Conservation (phyloP, 1,139 yeast genomes). For the Diutina scorzettiae region DNA sequence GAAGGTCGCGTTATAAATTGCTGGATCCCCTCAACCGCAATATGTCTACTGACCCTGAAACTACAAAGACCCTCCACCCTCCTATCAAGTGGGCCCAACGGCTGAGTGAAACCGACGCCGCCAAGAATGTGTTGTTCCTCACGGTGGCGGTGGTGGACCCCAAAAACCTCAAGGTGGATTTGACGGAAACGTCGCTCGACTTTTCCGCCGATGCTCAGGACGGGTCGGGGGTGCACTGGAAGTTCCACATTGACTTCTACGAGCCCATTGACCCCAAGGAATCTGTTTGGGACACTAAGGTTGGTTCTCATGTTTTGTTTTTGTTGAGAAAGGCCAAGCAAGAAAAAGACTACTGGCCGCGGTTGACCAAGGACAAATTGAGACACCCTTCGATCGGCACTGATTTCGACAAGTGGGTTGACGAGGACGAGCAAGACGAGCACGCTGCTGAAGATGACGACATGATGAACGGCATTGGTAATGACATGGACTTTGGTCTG, state of each 20-base stretch:
- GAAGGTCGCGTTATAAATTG: no score
- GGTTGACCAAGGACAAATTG: slow-evolving; percentile 19
- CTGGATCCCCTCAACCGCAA: no score
- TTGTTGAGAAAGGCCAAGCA: slow-evolving; percentile 58
- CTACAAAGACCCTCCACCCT: slow-evolving; percentile 13
- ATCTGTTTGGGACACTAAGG: slow-evolving; percentile 39
- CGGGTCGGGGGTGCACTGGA: slow-evolving; percentile 34
- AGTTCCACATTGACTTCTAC: slow-evolving; percentile 55
- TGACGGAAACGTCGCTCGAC: slow-evolving; percentile 46
- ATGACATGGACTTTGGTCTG: slow-evolving; percentile 6
- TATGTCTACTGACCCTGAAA: slow-evolving; percentile 4
- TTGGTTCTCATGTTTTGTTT: slow-evolving; percentile 62
- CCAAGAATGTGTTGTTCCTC: slow-evolving; percentile 63
- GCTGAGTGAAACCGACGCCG: slow-evolving; percentile 56
- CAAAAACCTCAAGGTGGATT: slow-evolving; percentile 45
- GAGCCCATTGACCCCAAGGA: slow-evolving; percentile 59
- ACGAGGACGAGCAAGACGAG: slow-evolving; percentile 20
- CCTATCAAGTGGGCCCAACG: slow-evolving; percentile 92
- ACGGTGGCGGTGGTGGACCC: slow-evolving; percentile 72
- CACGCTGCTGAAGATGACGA: slow-evolving; percentile 29
- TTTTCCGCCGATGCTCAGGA: slow-evolving; percentile 44
- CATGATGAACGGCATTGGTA: slow-evolving; percentile 17
- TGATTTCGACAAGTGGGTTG: slow-evolving; percentile 86
- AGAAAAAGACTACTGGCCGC: slow-evolving; percentile 39
- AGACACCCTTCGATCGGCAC: slow-evolving; percentile 79